Base-by-base conservation (phyloP, 495 filamentous ascomycete genomes). In the Hyaloscypha hepaticicola region DNA sequence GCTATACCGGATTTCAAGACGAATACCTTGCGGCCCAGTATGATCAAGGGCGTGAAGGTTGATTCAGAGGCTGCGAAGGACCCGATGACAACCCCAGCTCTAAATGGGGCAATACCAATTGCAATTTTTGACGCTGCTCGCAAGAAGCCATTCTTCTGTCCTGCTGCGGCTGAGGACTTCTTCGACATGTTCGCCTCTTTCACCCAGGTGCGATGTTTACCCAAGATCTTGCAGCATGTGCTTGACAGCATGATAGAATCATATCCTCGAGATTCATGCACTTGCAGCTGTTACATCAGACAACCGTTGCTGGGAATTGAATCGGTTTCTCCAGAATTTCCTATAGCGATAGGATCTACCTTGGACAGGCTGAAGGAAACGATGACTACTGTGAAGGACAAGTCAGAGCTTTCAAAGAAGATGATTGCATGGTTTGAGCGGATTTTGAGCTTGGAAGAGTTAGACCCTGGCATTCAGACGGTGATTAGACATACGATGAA, bases 91-190 rank as follows among this genome's bases (percentile, higher is more conserved):
- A 91, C 91, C 48, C 92, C 95, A 12, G 91, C 90, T 16, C 78
- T 97, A 31, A 89, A 88, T 55, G 95, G 95, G 8, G 93, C 93
- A 5, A 96, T 98, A 66, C 93, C 96, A 3, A 82, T 93, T 55
- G 93, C 94, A 31, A 90, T 98, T 41, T 98, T 97, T 67, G 93
- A 96, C 72, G 83, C 89, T 16, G 90, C 92, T 1, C 87, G 88
- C 80, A 93, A 90, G 70, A 83, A 95, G 71, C 88, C 90, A 60
- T 83, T 84, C 71, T 77, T 82, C 74, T 85, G 86, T 61, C 70
- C 86, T 3, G 73, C 76, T 0, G 82, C 93, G 29, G 92, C 86
- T 1, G 83, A 85, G 65, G 77, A 85, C 12, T 96, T 97, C 74
- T 97, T 94, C 70, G 80, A 89, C 67, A 84, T 94, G 75, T 90